Conservation (phyloP, 1,284 basidiomycete genomes). For the Golubevia sp. region DNA sequence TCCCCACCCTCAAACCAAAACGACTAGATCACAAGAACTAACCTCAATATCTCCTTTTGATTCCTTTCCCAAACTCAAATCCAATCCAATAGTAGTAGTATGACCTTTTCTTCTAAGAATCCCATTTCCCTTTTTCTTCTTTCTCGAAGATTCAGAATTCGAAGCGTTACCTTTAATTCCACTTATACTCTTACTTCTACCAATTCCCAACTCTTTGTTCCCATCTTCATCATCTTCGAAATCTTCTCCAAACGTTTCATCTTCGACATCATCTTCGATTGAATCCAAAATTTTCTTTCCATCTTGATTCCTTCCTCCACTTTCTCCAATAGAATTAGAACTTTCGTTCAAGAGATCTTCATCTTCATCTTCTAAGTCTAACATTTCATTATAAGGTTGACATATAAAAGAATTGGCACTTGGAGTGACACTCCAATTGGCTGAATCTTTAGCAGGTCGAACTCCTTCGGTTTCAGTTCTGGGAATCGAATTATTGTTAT, state of each 20-base stretch:
- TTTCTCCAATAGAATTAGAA: neutral
- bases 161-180: constrained; percentile 8
- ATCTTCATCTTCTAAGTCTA: constrained; percentile 46
- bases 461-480: no score
- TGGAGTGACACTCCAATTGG: constrained; percentile 6
- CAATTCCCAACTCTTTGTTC: no score
- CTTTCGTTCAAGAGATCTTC: neutral
- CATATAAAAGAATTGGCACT: constrained; percentile 24
- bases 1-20: neutral
- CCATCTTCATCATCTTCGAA: constrained; percentile 1
- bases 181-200: neutral
- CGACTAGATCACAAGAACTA: constrained; percentile 2
- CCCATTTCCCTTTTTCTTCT: constrained; percentile 9
- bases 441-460: neutral
- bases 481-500: neutral
- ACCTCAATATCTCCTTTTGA: constrained; percentile 17
- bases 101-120: constrained; percentile 11
- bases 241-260: neutral
- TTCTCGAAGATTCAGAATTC: no score
- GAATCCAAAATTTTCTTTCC: constrained; percentile 9
- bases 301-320: neutral
- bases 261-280: constrained; percentile 4
- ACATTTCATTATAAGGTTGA: constrained; percentile 40
- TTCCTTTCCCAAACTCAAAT: constrained; percentile 10
- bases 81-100: constrained; percentile 15